Conservation (phyloP, 306 rosid species). For the Pyrus betulifolia region DNA sequence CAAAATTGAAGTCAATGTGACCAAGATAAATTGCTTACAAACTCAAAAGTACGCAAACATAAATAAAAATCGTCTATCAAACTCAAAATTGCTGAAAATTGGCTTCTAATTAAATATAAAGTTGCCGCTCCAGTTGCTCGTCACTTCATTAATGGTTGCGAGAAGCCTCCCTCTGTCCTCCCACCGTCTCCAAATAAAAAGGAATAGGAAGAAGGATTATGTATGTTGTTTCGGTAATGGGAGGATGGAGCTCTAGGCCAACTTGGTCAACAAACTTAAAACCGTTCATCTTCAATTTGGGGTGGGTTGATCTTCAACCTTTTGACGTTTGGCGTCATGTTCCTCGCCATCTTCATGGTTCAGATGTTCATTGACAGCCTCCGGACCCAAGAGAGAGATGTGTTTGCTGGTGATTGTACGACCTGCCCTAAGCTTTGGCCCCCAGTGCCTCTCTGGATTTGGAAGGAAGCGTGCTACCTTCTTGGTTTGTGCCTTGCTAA, state of each 20-base stretch:
- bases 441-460: constrained; percentile 96
- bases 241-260: constrained; percentile 5
- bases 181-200: constrained; percentile 8
- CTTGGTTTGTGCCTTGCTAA: constrained; percentile 91
- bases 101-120: not conserved
- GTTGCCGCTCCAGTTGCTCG: not conserved
- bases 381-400: constrained; percentile 75
- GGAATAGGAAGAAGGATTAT: not conserved
- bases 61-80: not conserved
- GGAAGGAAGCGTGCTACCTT: constrained; percentile 88
- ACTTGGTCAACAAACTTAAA: constrained; percentile 9
- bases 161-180: constrained; percentile 8
- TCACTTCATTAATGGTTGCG: not conserved
- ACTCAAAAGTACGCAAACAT: not conserved
- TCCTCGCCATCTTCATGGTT: constrained; percentile 52
- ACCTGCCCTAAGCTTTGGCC: constrained; percentile 94
- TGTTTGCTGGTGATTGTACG: constrained; percentile 83
- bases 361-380: constrained; percentile 52
- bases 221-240: not conserved
- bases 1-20: not conserved
- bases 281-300: constrained; percentile 17
- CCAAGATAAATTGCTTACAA: not conserved
- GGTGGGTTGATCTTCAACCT: constrained; percentile 34
- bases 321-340: constrained; percentile 48
- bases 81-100: constrained; percentile 15